Evolutionary conservation across 352 stramenopile genomes (phyloP).

Genomic region (Phytophthora sp.): DNA sequence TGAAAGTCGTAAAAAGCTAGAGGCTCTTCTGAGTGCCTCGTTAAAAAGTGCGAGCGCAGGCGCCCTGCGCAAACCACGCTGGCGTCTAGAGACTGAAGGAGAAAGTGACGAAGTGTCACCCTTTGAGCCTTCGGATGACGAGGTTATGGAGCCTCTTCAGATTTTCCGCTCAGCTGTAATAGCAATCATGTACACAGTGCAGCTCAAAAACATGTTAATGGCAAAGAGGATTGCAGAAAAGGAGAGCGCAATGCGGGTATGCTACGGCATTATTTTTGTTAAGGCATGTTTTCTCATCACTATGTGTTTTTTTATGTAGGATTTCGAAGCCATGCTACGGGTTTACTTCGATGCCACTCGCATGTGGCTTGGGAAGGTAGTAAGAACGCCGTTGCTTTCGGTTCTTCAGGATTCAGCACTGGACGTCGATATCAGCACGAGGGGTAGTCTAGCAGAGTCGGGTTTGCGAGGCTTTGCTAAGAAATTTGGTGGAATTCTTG

Average conservation of each 20-base stretch:
- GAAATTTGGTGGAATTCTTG: constrained; percentile 50
- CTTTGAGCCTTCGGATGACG: constrained; percentile 28
- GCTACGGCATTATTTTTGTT: neutral
- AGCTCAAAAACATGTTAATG: constrained; percentile 39
- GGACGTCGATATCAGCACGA: constrained; percentile 52
- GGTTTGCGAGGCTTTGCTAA: constrained; percentile 47
- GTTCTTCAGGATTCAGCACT: constrained; percentile 57
- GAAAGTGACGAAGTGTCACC: constrained; percentile 33
- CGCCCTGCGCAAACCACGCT: constrained; percentile 48
- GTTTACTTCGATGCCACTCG: constrained; percentile 75
- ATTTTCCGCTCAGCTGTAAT: constrained; percentile 49
- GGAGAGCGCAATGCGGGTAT: constrained; percentile 35
- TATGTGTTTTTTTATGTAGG: constrained; percentile 29
- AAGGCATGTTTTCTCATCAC: neutral
- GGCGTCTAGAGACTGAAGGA: constrained; percentile 50
- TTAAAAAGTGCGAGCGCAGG: constrained; percentile 17
- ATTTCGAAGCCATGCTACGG: constrained; percentile 64
- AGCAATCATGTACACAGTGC: constrained; percentile 31
- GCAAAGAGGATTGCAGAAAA: constrained; percentile 49
- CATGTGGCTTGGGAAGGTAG: constrained; percentile 61
- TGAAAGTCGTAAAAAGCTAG: constrained; percentile 49
- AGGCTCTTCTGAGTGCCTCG: constrained; percentile 45
- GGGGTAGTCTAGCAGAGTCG: constrained; percentile 26
- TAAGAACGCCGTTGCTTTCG: constrained; percentile 52
- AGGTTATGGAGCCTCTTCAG: constrained; percentile 37